Evolutionary conservation across 2,329 filamentous ascomycete genomes (phyloP).

Genomic region (Epichloe uncinata): DNA sequence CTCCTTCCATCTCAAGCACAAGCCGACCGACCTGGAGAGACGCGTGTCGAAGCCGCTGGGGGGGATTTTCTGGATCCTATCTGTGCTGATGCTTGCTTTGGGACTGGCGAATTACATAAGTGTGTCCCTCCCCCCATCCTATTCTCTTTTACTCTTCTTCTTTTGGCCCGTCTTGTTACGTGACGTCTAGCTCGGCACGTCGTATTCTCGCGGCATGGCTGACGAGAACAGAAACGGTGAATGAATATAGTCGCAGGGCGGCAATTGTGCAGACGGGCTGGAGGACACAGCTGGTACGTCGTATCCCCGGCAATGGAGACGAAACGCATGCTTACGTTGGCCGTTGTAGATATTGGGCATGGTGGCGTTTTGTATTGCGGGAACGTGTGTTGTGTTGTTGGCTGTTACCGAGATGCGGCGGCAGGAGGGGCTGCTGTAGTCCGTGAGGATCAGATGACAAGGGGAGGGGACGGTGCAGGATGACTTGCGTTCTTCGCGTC

Average conservation of each 20-base stretch:
- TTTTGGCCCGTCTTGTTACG: neutral
- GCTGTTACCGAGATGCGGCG: conserved; percentile 24
- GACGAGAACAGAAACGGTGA: conserved; percentile 44
- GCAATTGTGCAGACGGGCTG: conserved; percentile 88
- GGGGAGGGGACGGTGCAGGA: too few relatives aligned
- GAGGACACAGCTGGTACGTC: conserved; percentile 70
- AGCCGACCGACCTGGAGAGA: conserved; percentile 57
- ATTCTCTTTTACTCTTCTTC: too few relatives aligned
- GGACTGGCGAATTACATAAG: conserved; percentile 82
- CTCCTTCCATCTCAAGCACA: conserved; percentile 75
- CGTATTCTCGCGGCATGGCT: neutral
- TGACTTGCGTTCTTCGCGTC: too few relatives aligned
- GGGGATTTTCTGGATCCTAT: conserved; percentile 74
- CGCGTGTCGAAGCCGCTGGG: conserved; percentile 74
- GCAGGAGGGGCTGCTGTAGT: neutral
- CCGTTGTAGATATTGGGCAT: conserved; percentile 42
- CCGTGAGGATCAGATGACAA: too few relatives aligned
- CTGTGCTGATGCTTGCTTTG: conserved; percentile 59
- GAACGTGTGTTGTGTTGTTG: conserved; percentile 51
- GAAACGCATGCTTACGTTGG: too few relatives aligned
- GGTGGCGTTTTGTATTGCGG: conserved; percentile 49
- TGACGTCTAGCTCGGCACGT: neutral
- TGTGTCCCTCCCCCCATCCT: conserved; percentile 11
- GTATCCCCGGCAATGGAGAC: conserved; percentile 9
- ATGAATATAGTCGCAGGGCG: conserved; percentile 62